A percentile compares a stretch with the other conserved stretches of the same genome.
Evolutionary conservation across 768 basidiomycete genomes (phyloP).

Genomic region (Serendipita sp.): DNA sequence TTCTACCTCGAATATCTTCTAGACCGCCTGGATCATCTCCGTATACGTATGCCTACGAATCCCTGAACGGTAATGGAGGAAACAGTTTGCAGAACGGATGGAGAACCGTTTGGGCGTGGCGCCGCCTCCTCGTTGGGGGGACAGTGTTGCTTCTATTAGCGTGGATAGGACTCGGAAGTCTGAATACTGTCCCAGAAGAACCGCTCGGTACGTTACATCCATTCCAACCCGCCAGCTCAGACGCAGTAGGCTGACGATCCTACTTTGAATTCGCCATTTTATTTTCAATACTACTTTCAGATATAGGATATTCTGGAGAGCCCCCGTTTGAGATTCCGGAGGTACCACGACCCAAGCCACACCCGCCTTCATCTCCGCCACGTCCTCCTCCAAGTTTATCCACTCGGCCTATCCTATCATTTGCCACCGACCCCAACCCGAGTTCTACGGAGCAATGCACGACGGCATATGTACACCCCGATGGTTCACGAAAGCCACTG

Average conservation of each 20-base stretch:
- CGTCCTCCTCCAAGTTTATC: neutral
- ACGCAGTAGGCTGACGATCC: neutral
- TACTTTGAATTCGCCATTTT: neutral
- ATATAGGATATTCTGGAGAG: neutral
- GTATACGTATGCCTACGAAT: slow-evolving; percentile 1
- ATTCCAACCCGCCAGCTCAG: neutral
- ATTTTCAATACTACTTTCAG: neutral
- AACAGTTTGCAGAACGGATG: neutral
- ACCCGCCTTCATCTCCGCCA: neutral
- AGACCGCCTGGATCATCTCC: neutral
- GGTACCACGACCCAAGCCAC: neutral
- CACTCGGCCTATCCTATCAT: slow-evolving; percentile 25
- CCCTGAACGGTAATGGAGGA: neutral
- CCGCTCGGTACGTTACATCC: neutral
- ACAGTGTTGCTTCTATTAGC: neutral
- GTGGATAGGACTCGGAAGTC: neutral
- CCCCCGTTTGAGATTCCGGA: neutral
- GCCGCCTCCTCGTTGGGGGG: neutral
- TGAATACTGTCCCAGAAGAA: neutral
- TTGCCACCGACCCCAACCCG: slow-evolving; percentile 59
- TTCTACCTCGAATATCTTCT: neutral
- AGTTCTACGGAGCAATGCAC: slow-evolving; percentile 58
- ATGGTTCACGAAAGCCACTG: slow-evolving; percentile 33
- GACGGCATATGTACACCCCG: slow-evolving; percentile 19
- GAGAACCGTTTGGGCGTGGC: slow-evolving; percentile 3